phyloP scores from a whole-genome alignment of 106 monocot species.

The Posidonia australis region DNA sequence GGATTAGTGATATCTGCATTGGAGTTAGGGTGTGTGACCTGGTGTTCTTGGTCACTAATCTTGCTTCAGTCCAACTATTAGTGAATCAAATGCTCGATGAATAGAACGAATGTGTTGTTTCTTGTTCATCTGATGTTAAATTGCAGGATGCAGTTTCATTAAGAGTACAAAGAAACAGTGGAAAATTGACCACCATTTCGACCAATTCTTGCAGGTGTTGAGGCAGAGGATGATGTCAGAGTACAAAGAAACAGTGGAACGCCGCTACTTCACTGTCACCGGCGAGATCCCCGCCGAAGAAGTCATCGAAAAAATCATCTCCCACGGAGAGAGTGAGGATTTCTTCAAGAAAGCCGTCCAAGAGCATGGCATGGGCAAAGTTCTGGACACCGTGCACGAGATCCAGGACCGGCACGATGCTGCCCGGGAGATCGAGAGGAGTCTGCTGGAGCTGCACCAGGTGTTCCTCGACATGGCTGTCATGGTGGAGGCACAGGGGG shows the following conservation, averaged over 20 bases:
- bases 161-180: too few species aligned
- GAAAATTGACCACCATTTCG: background rate
- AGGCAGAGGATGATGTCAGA: constrained; percentile 27
- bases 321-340: constrained; percentile 18
- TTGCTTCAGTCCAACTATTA: too few species aligned
- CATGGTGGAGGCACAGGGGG: constrained; percentile 25
- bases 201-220: background rate
- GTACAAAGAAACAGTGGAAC: constrained; percentile 26
- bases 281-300: constrained; percentile 17
- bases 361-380: constrained; percentile 23
- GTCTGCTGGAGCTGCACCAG: constrained; percentile 32
- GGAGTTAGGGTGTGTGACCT: too few species aligned
- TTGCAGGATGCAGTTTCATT: too few species aligned
- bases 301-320: constrained; percentile 21
- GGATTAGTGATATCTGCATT: too few species aligned
- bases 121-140: too few species aligned
- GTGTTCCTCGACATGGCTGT: constrained; percentile 33
- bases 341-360: constrained; percentile 16
- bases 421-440: constrained; percentile 22
- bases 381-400: constrained; percentile 19
- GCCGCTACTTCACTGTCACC: constrained; percentile 22
- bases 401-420: constrained; percentile 27
- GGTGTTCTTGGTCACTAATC: too few species aligned
- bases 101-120: too few species aligned
- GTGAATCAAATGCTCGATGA: too few species aligned